Conservation (phyloP, 169 alveolate species). For the Theileria equi region DNA sequence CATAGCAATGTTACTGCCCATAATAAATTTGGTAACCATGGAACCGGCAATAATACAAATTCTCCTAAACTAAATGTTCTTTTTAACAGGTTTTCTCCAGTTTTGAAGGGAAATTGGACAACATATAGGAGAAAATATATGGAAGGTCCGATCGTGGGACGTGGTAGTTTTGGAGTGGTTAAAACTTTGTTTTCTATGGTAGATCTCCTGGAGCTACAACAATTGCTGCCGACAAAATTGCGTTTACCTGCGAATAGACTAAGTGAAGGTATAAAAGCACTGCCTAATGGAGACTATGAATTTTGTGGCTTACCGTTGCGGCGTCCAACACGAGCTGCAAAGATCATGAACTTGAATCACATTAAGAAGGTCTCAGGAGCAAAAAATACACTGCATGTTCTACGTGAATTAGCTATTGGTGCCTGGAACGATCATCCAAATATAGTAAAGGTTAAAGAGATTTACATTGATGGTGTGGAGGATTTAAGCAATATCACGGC, state of each 20-base stretch:
- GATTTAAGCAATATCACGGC: slow-evolving; percentile 27
- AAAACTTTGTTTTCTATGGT: slow-evolving; percentile 52
- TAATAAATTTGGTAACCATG: not conserved
- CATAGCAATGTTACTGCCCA: not conserved
- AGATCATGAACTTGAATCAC: slow-evolving; percentile 49
- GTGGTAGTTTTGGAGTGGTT: slow-evolving; percentile 64
- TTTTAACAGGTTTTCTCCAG: slow-evolving; percentile 47
- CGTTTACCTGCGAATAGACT: slow-evolving; percentile 48
- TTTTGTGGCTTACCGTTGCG: slow-evolving; percentile 47
- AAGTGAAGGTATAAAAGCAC: slow-evolving; percentile 24
- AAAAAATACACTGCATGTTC: slow-evolving; percentile 40
- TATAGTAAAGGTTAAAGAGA: slow-evolving; percentile 88
- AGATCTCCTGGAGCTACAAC: slow-evolving; percentile 43
- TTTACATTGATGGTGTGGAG: slow-evolving; percentile 65
- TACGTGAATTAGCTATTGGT: slow-evolving; percentile 57
- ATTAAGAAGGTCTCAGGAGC: slow-evolving; percentile 2
- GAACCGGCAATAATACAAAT: not conserved
- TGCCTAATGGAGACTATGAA: slow-evolving; percentile 30
- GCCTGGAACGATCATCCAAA: slow-evolving; percentile 92
- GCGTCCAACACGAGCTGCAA: slow-evolving; percentile 60
- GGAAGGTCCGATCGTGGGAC: slow-evolving; percentile 64
- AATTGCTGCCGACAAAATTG: slow-evolving; percentile 39
- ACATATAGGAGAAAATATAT: slow-evolving; percentile 56
- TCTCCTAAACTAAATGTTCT: slow-evolving; percentile 25
- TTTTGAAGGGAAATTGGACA: slow-evolving; percentile 54